Base-by-base conservation (phyloP, 1,284 basidiomycete genomes). In the Ustilago xerochloae region DNA sequence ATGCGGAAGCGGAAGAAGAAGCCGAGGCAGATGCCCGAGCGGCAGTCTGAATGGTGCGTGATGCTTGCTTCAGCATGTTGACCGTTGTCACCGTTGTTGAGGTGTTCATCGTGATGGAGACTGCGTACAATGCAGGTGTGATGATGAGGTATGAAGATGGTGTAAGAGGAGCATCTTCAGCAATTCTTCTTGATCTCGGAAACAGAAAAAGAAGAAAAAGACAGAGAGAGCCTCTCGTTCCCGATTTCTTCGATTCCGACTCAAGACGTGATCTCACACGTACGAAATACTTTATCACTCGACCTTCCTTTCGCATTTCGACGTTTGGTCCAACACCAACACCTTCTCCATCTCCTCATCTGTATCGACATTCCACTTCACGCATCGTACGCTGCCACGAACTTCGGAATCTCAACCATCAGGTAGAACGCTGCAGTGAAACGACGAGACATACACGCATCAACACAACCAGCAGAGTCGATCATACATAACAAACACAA, bases 11-110 rank as follows among this genome's bases (percentile, higher is more conserved):
- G 2, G 58, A 53, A 5, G 59, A 33, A 29, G 41, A 22, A 13
- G 41, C 29, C 8, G 56, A 57, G 16, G 33, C 26, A 6, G 54
- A 35, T 38, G 64, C 52, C 24, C 52, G 47, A 10, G 33, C 41
- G 4, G 49, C 38, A 35, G 49, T 24, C 5, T 13, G 55, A 35
- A 36, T 13, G 2, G 50, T 38, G 41, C 58, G 50, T 32, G 58
- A 46, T 10, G 59, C 65, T 26, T 58, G 55, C n/a, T 61, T 60
- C 26, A 69, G 46, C 50, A 63, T 54, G 52, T 63, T 69, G 61
- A 63, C 66, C 7, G 66, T 68, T 4, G 55, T 69, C 12, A 62
- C 51, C n/a, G 56, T 54, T 48, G 60, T 58, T 39, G 66, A 51
- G 8, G 65, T 46, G 43, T 63, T 69, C 66, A 69, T 69, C 13